Evolutionary conservation across 495 filamentous ascomycete species (phyloP), one percentile per base, ranked within the genome.

Genomic region (Clavariopsis aquatica): DNA sequence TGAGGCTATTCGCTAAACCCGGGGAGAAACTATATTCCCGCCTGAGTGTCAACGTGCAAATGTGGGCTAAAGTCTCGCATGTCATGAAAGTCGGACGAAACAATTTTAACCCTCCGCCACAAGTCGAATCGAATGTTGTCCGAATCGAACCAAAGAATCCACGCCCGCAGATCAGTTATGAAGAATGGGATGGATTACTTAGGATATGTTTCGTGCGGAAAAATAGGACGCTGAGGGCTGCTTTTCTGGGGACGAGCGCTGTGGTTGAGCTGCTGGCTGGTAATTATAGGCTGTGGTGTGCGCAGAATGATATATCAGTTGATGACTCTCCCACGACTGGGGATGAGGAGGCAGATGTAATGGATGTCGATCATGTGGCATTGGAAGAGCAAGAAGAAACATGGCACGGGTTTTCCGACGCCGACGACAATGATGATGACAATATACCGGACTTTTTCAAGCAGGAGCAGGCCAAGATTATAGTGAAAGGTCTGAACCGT

Each of bases 91-190:
- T 96, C 28, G 91, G 92, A 29, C 87, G 87, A 67, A 93, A 93
- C 75, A 98, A 97, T 79, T 97, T 95, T 82, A 92, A 89, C 69
- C 94, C 94, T 1, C 93, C 93, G 20, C 93, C 93, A 10, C 83
- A 89, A 71, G 93, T 98, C 20, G 93, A 98, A 76, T 89, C 85
- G 13, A 90, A 85, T 60, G 91, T 93, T n/a, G 83, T 92, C 52
- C 75, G 87, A 31, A 80, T 96, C 51, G 85, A 90, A 64, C 88
- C 87, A 9, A 92, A 96, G 78, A 80, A 84, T 29, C 92, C 92
- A 15, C 75, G 92, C 22, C 94, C 93, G 49, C 84, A 89, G 60
- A 89, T 96, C 53, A 89, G 85, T 68, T 97, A 93, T 73, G 90
- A 95, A 52, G 93, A 98, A 76, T 97, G 92, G 86, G 93, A 98